Conservation (phyloP, 768 basidiomycete genomes). For the Xanthoconium stramineum region DNA sequence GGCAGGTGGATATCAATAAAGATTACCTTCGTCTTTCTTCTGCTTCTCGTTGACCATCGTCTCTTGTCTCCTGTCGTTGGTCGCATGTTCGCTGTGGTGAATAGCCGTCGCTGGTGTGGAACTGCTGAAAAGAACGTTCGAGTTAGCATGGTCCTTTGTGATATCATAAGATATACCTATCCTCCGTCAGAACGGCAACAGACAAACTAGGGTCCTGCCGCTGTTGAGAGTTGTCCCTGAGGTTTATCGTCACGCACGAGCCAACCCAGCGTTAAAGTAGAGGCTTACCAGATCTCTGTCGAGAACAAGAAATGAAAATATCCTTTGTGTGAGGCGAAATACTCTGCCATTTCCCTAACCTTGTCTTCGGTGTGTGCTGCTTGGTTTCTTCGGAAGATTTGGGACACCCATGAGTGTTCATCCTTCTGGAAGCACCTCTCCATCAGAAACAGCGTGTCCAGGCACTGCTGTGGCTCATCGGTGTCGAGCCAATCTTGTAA, state of each 20-base stretch:
- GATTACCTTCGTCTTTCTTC: background rate
- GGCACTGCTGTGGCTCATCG: background rate
- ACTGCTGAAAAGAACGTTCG: background rate
- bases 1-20: too few relatives aligned
- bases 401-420: background rate
- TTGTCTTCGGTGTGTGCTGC: background rate
- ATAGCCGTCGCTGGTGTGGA: background rate
- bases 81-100: too few relatives aligned
- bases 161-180: background rate
- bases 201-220: background rate
- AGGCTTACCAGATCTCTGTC: constrained; percentile 3
- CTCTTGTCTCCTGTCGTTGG: too few relatives aligned
- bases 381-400: background rate
- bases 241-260: background rate
- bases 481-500: background rate
- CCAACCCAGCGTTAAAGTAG: background rate
- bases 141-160: background rate
- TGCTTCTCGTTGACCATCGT: background rate
- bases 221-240: constrained; percentile 1
- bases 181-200: too few relatives aligned
- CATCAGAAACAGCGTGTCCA: background rate
- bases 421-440: background rate
- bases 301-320: background rate
- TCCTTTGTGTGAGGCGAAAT: background rate
- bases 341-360: background rate